phyloP scores from a whole-genome alignment of 1,284 basidiomycete genomes.

The Papiliotrema flavescens region DNA sequence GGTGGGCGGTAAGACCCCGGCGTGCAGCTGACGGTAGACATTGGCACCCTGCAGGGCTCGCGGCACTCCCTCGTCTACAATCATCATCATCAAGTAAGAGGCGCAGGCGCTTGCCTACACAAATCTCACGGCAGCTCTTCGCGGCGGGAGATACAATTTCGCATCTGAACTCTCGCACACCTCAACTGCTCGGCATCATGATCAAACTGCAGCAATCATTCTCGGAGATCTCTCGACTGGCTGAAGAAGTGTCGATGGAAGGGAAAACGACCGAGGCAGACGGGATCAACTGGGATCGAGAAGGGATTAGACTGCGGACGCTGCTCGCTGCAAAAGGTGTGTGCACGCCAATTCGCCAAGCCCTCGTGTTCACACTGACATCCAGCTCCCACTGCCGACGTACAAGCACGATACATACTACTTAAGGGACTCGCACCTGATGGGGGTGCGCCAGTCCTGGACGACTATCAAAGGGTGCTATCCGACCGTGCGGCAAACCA shows the following conservation, averaged over 20 bases:
- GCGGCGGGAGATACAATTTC: slow-evolving; percentile 46
- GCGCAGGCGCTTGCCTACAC: neutral
- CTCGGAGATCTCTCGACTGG: slow-evolving; percentile 43
- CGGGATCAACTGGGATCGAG: neutral
- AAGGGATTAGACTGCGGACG: neutral
- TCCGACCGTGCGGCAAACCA: too few relatives aligned
- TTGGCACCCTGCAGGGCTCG: slow-evolving; percentile 41
- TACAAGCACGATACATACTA: too few relatives aligned
- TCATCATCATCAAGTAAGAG: slow-evolving; percentile 48
- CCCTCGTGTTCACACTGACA: too few relatives aligned
- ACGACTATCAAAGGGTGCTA: too few relatives aligned
- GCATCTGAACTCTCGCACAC: slow-evolving; percentile 45
- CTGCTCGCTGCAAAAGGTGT: neutral
- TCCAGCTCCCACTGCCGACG: too few relatives aligned
- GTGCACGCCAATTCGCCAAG: too few relatives aligned
- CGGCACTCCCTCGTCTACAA: slow-evolving; percentile 48
- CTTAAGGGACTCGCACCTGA: too few relatives aligned
- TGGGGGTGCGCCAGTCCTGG: too few relatives aligned
- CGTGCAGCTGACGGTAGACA: slow-evolving; percentile 26
- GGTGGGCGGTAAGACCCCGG: slow-evolving; percentile 20
- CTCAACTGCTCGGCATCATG: slow-evolving; percentile 46
- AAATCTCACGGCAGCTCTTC: slow-evolving; percentile 32
- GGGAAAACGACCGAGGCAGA: slow-evolving; percentile 4
- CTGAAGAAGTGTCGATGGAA: slow-evolving; percentile 36
- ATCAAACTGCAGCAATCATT: slow-evolving; percentile 45